Evolutionary conservation across 83 land plant species (phyloP), one percentile per base, ranked within the genome.

Genomic region (Picea mariana): DNA sequence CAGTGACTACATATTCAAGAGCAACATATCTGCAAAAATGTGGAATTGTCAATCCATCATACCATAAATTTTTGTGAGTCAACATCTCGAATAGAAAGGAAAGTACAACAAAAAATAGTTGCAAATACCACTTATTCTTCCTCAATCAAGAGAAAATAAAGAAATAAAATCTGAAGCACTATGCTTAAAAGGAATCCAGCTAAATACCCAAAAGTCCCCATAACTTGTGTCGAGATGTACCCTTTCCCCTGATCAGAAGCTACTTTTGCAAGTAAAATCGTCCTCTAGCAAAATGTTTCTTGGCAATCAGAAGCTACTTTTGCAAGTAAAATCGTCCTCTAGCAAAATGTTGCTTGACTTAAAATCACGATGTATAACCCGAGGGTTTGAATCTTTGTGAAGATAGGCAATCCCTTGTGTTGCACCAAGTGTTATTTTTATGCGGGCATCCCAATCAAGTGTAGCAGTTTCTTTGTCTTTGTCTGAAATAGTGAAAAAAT

Each of bases 141-240:
- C 23, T 68, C 16, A 68, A 34, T 40, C 38, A 15, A 34, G n/a
- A 1, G 73, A 34, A 68, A 71, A 71, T 38, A 40, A 38, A 11
- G n/a, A 71, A 40, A 38, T 38, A 44, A 71, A 75, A 47, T 44
- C 27, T 44, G 6, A 79, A 79, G 49, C 68, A 75, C 11, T 47
- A 2, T n/a, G 59, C 58, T 42, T 75, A 12, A 47, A 47, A 49
- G 49, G 59, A 75, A 75, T 75, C 59, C 27, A 47, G 16, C 15
- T 21, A 47, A 47, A 47, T 93, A 93, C 95, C 95, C 95, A 93
- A 93, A n/a, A 60, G 95, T 93, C 65, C 95, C 95, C 95, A 93
- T 93, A 77, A 93, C 95, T 18, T 90, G 77, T 21, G 95, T 93
- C 9, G 95, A 93, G 23, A 93, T 91, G 81, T 89, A 90, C 2